phyloP scores from a whole-genome alignment of 495 filamentous ascomycete genomes.

The Penicillium paxilli region DNA sequence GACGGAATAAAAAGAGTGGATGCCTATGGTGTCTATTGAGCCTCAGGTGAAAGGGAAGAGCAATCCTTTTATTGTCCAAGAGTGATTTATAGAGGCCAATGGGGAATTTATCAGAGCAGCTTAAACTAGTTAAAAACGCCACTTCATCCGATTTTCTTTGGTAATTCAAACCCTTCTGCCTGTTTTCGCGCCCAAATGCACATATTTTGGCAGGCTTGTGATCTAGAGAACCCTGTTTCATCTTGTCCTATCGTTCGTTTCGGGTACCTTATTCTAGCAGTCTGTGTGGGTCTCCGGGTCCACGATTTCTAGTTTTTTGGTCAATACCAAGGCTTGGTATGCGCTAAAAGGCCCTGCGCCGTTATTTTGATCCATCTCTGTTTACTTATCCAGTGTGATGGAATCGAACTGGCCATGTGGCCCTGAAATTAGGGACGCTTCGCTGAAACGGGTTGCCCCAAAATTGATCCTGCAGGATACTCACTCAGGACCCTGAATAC shows the following conservation, averaged over 20 bases:
- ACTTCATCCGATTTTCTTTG: neutral
- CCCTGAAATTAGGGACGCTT: neutral
- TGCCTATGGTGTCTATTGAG: no score
- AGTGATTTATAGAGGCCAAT: neutral
- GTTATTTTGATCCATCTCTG: no score
- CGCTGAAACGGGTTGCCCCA: conserved; percentile 1
- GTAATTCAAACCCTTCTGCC: neutral
- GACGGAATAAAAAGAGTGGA: neutral
- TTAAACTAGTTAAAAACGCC: neutral
- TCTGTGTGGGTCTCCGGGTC: neutral
- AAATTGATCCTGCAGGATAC: neutral
- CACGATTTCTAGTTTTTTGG: neutral
- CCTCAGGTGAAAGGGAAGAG: neutral
- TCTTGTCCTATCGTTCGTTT: neutral
- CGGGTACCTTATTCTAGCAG: neutral
- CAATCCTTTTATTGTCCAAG: neutral
- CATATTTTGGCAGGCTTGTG: no score
- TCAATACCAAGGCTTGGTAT: neutral
- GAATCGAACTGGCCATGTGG: neutral
- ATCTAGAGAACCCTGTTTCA: conserved; percentile 3
- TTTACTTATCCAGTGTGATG: neutral
- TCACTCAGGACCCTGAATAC: neutral
- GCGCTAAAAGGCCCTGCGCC: neutral
- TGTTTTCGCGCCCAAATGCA: no score
- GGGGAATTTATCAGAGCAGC: neutral